A percentile compares a stretch with the other conserved stretches of the same genome.
phyloP scores from a whole-genome alignment of 2,329 filamentous ascomycete species.

The Exophiala aquamarina region DNA sequence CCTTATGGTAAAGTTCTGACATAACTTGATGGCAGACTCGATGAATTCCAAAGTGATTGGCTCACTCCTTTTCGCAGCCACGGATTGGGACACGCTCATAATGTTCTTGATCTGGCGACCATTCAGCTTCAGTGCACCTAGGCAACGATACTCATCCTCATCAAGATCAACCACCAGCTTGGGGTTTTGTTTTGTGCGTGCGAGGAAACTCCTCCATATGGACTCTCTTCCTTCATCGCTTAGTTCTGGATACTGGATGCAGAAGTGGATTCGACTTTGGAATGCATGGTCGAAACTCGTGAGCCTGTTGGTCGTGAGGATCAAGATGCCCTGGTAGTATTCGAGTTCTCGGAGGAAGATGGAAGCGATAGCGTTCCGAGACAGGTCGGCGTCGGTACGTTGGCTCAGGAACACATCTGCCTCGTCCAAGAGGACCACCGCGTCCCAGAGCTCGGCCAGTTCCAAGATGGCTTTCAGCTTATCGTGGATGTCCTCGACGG shows the following conservation, averaged over 20 bases:
- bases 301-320: conserved; percentile 60
- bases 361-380: conserved; percentile 30
- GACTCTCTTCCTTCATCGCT: conserved; percentile 3
- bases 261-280: conserved; percentile 82
- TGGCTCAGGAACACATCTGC: conserved; percentile 32
- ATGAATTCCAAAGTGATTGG: no score
- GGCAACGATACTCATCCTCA: background rate
- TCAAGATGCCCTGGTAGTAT: conserved; percentile 44
- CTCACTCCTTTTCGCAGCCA: no score
- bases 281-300: conserved; percentile 87
- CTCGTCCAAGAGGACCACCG: conserved; percentile 31
- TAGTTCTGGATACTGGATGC: conserved; percentile 61
- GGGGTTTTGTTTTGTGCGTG: conserved; percentile 13
- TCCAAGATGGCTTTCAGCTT: conserved; percentile 38
- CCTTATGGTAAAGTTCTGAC: no score
- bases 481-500: conserved; percentile 37
- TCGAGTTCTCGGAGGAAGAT: conserved; percentile 39
- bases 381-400: conserved; percentile 21
- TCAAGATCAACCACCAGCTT: conserved; percentile 16
- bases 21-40: no score
- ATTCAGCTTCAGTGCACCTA: conserved; percentile 25
- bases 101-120: conserved; percentile 32
- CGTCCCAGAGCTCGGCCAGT: conserved; percentile 39
- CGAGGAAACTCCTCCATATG: conserved; percentile 20
- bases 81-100: no score